Base-by-base conservation (phyloP, 257 asterid genomes). In the Schizonepeta tenuifolia region DNA sequence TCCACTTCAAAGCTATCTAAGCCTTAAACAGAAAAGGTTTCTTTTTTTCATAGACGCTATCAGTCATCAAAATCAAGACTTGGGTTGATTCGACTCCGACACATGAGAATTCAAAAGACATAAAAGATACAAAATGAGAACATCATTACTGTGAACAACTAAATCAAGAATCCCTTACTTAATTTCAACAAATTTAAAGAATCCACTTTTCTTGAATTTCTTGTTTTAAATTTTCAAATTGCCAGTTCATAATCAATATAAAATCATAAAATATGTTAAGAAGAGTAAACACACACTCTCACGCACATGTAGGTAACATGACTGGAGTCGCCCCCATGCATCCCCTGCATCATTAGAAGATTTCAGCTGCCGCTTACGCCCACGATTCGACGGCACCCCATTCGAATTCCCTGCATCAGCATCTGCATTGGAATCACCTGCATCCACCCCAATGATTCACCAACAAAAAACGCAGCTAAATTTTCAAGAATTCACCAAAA, bases 261-360 rank as follows among this genome's bases (percentile, higher is more conserved):
- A 41, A 24, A 60, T n/a, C 56, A 66, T 51, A 21, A 53, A 61
- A 43, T 7, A 17, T 43, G 24, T 13, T 31, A 47, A 54, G 65
- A 22, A 70, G 24, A 18, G 31, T 51, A 63, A 70, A 56, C 6
- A 14, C 57, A 55, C 61, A 93, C 98, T 91, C 84, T 85, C 20
- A 96, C 67, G 64, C 75, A 87, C 86, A 31, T 31, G 36, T 31
- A 4, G 0, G 36, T 31, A 31, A 31, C 85, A 91, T 1, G 98
- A 91, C 47, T 89, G 84, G 66, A 94, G 93, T 79, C 84, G 84
- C 28, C 97, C 97, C 98, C 97, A 94, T 77, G 97, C 91, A 83
- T 28, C 82, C 66, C 85, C 95, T 9, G 46, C 64, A 75, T 65
- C 68, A 75, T 72, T 75, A 22, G 87, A 68, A 22, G 88, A 72